Evolutionary conservation across 768 basidiomycete species (phyloP).

Genomic region (Macrolepiota fuliginosa): DNA sequence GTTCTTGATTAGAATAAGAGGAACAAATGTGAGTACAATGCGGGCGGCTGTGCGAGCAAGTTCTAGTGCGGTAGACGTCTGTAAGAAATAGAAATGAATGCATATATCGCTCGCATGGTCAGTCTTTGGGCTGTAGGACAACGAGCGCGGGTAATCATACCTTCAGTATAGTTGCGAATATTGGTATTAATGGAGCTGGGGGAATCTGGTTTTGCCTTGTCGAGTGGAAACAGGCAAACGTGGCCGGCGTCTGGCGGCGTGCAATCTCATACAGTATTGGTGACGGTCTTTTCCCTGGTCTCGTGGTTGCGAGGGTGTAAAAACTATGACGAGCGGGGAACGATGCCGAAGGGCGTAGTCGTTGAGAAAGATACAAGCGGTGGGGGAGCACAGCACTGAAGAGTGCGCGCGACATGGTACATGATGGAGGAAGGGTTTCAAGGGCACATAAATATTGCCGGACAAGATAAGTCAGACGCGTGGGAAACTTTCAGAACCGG

Average conservation of each 20-base stretch:
- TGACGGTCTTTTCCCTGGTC: neutral
- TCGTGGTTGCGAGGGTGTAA: neutral
- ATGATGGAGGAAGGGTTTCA: constrained; percentile 1
- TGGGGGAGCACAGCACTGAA: constrained; percentile 2
- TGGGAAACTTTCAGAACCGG: constrained; percentile 1
- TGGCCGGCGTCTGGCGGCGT: neutral
- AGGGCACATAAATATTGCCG: neutral
- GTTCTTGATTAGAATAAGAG: constrained; percentile 62
- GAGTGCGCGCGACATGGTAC: constrained; percentile 9
- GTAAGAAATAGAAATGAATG: constrained; percentile 9
- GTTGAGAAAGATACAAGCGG: neutral
- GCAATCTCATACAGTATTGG: constrained; percentile 9
- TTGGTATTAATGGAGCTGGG: constrained; percentile 39
- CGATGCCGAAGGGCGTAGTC: neutral
- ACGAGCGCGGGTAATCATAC: constrained; percentile 29
- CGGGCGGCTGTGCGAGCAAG: constrained; percentile 68
- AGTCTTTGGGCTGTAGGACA: neutral
- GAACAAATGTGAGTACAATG: constrained; percentile 73
- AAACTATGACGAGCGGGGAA: neutral
- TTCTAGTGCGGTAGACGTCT: constrained; percentile 77
- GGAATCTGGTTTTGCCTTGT: constrained; percentile 30
- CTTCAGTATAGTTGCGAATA: constrained; percentile 65
- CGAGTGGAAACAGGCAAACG: constrained; percentile 30
- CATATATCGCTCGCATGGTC: neutral
- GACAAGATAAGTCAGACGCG: constrained; percentile 4